phyloP scores from a whole-genome alignment of 2,329 filamentous ascomycete species.

The Aspergillus pseudoterreus region DNA sequence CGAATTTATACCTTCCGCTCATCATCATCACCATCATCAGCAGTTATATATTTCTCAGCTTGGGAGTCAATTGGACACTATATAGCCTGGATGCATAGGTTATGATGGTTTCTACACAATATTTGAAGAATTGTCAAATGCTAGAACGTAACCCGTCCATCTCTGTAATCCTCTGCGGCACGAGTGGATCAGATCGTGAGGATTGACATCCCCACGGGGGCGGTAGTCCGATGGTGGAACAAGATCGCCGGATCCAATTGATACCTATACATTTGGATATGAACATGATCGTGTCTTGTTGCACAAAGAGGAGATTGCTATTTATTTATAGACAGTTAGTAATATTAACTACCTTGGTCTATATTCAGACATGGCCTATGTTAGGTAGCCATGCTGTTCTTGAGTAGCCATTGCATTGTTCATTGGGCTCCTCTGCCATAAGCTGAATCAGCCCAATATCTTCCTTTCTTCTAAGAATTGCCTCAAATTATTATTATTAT shows the following conservation, averaged over 20 bases:
- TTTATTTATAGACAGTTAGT: no score
- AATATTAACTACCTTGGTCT: no score
- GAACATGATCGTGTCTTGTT: no score
- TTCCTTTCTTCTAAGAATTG: no score
- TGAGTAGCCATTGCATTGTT: no score
- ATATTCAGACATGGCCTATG: no score
- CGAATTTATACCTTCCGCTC: no score
- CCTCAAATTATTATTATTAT: no score
- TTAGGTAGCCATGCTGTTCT: no score
- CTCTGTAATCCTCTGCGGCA: neutral
- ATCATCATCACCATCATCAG: neutral
- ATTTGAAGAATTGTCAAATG: neutral
- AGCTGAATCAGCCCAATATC: no score
- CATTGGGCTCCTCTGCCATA: no score
- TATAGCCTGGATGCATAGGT: neutral
- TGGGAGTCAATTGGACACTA: neutral
- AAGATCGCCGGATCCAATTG: neutral
- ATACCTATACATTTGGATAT: neutral
- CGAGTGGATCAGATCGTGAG: slow-evolving; percentile 7
- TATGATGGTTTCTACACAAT: neutral
- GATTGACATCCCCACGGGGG: slow-evolving; percentile 9
- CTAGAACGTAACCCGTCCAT: neutral
- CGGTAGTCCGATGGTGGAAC: slow-evolving; percentile 2
- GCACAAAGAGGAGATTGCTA: no score
- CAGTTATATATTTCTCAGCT: neutral